These are phyloP conservation scores for Dictyostelium citrinum DNA, from an alignment of 78 protist species.

Conservation along the genomic window DNA sequence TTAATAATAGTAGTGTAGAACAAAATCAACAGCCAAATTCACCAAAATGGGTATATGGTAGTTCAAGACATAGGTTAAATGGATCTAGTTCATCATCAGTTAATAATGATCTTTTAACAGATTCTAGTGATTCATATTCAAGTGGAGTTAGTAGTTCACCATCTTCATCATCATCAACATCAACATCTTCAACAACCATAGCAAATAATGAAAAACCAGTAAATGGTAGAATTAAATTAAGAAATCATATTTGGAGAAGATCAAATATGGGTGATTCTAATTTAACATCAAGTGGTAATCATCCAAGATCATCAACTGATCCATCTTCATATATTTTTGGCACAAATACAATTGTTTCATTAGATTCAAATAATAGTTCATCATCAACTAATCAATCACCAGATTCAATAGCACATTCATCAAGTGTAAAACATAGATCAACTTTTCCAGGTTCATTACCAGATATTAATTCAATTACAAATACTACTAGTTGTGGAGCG, in stretches of 20 bases:
- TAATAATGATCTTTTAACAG: not conserved
- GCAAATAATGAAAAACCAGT: not conserved
- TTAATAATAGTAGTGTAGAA: not conserved
- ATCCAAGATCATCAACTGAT: constrained; percentile 54
- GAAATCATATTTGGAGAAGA: constrained; percentile 22
- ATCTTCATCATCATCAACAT: not conserved
- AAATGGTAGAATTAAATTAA: not conserved
- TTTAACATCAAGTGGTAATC: not conserved
- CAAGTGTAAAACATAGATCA: constrained; percentile 28
- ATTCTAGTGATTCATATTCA: not conserved
- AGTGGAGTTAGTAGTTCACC: not conserved
- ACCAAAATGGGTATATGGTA: constrained; percentile 6
- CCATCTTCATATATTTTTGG: constrained; percentile 28
- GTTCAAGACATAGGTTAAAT: not conserved
- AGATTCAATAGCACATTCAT: not conserved
- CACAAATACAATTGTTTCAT: constrained; percentile 20
- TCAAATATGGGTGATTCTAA: not conserved
- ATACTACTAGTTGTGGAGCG: not conserved
- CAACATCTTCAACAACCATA: not conserved
- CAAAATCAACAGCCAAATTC: not conserved
- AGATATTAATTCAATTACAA: not conserved
- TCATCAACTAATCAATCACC: not conserved
- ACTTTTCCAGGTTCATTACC: constrained; percentile 29
- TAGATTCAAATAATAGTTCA: constrained; percentile 15
- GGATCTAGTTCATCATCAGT: not conserved